These are phyloP conservation scores for Vaccinium corymbosum DNA, from an alignment of 148 eudicot genomes.

Conservation along the genomic window DNA sequence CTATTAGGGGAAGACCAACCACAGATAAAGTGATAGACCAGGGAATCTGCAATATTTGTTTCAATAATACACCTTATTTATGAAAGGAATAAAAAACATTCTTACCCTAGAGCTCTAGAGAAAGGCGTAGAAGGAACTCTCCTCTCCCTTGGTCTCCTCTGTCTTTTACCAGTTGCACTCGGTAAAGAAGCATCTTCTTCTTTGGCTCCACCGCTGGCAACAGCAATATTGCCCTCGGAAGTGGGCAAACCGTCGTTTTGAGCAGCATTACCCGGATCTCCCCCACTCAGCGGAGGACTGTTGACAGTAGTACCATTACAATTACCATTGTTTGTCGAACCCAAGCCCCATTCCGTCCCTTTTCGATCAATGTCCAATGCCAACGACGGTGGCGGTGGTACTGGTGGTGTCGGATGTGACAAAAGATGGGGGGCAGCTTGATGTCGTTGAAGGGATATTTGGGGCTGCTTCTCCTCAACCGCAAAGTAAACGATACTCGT, in stretches of 20 bases:
- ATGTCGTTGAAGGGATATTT: neutral
- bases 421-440: neutral
- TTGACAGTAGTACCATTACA: neutral
- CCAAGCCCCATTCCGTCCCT: neutral
- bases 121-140: conserved; percentile 91
- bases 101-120: conserved; percentile 89
- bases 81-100: neutral
- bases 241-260: neutral
- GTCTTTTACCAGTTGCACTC: conserved; percentile 28
- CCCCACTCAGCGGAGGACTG: neutral
- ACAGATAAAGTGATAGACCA: neutral
- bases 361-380: neutral
- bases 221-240: conserved; percentile 11
- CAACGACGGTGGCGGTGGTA: neutral
- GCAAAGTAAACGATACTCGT: neutral
- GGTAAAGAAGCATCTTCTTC: conserved; percentile 9
- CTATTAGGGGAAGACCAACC: neutral
- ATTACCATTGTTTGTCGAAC: neutral
- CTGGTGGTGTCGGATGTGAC: neutral
- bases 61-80: neutral
- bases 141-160: conserved; percentile 78
- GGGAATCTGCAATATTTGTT: neutral
- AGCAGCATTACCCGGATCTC: neutral
- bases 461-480: neutral
- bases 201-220: neutral